Evolutionary conservation across 106 monocot species (phyloP), one percentile per base, ranked within the genome.

Genomic region (Dendrobium nobile): DNA sequence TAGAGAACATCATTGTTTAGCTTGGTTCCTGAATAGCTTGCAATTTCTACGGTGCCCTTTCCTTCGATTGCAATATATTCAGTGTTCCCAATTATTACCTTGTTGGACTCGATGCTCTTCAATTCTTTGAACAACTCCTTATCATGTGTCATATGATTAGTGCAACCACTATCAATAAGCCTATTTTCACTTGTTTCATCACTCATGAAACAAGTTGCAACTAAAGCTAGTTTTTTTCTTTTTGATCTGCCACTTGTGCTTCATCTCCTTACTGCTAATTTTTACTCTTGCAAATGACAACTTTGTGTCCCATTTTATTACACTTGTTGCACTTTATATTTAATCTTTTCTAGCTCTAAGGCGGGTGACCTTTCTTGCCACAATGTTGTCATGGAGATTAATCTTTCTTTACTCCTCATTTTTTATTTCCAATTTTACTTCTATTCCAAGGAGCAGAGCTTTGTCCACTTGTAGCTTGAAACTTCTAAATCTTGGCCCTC

Each of bases 161-260:
- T 77, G 43, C 77, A 77, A 0, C 47, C 77, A 51, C 43, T 77
- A 13, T 77, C 47, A 77, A 45, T 77, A 8, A 77, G 47, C 47
- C 47, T n/a, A 18, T 24, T 77, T 44, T 77, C 77, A 77, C 48
- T 77, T 77, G 77, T 37, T 47, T 77, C 18, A 44, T 11, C 1
- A 37, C 77, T 47, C 4, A 26, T 13, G 47, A 77, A 51, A 15
- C 13, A 51, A 51, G 51, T 51, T 15, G 1, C 51, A 51, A 51
- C 13, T 2, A 51, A 51, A 51, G 51, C 13, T 51, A 13, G 13
- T 51, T 13, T 51, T 51, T 1, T 47, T 77, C 45, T 47, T 77
- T 20, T 47, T 51, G n/a, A 77, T 77, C 24, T 37, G 48, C 77
- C 27, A 77, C 26, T 47, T 77, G 19, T n/a, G 45, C 1, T 26